phyloP scores from a whole-genome alignment of 2,329 filamentous ascomycete genomes.

The Parastagonospora avenae region DNA sequence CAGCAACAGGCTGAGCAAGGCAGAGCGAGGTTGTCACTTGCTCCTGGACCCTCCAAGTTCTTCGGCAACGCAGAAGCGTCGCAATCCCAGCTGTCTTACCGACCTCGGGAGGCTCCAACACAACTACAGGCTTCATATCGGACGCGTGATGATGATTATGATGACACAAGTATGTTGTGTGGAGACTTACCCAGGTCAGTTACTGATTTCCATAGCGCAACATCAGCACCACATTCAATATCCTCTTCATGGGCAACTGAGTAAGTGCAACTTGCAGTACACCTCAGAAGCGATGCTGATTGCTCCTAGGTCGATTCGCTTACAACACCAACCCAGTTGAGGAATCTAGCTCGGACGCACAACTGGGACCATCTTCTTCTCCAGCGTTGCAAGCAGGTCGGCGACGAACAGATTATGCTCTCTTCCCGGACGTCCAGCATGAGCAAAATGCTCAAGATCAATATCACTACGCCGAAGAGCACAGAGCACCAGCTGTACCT shows the following conservation, averaged over 20 bases:
- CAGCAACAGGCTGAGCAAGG: slow-evolving; percentile 43
- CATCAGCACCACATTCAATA: slow-evolving; percentile 2
- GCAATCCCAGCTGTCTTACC: slow-evolving; percentile 9
- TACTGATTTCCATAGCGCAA: neutral
- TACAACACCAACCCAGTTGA: slow-evolving; percentile 22
- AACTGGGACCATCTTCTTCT: slow-evolving; percentile 43
- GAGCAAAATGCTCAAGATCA: neutral
- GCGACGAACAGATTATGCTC: slow-evolving; percentile 22
- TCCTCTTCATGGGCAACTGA: slow-evolving; percentile 4
- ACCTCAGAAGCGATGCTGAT: slow-evolving; percentile 12
- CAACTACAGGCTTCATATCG: too few species aligned
- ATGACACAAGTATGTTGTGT: neutral
- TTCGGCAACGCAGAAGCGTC: slow-evolving; percentile 4
- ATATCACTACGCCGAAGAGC: too few species aligned
- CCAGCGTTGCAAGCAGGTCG: slow-evolving; percentile 47
- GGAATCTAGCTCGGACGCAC: slow-evolving; percentile 40
- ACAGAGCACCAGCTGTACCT: too few species aligned
- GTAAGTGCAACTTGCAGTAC: slow-evolving; percentile 4
- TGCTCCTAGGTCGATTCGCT: slow-evolving; percentile 14
- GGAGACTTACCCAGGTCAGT: too few species aligned
- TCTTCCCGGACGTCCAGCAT: neutral
- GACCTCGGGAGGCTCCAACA: neutral
- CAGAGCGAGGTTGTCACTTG: slow-evolving; percentile 46
- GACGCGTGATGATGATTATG: too few species aligned
- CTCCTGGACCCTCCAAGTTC: slow-evolving; percentile 23